phyloP scores from a whole-genome alignment of 768 basidiomycete species.

The Collybiopsis luxurians region DNA sequence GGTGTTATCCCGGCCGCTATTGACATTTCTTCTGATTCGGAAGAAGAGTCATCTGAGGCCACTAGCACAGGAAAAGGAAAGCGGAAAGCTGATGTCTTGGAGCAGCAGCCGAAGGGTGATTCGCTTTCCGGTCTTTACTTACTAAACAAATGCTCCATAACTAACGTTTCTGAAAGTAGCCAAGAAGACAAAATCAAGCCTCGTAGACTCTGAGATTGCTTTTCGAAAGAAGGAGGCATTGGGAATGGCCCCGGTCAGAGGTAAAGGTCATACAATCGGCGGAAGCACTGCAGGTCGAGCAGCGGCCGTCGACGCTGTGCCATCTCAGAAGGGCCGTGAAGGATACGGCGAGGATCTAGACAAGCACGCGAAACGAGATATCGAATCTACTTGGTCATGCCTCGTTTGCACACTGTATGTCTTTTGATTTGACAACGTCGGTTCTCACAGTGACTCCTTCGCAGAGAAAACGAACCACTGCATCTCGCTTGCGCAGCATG shows the following conservation, averaged over 20 bases:
- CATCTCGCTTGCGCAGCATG: slow-evolving; percentile 67
- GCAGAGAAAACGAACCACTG: slow-evolving; percentile 48
- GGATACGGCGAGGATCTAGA: no score
- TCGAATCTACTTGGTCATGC: slow-evolving; percentile 39
- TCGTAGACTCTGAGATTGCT: slow-evolving; percentile 42
- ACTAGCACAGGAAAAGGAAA: background rate
- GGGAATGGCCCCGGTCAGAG: slow-evolving; percentile 35
- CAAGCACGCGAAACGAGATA: no score
- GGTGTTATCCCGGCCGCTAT: slow-evolving; percentile 19
- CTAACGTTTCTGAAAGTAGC: background rate
- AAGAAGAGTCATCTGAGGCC: slow-evolving; percentile 7
- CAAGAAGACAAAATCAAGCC: background rate
- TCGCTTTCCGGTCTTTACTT: background rate
- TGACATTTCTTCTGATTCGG: slow-evolving; percentile 26
- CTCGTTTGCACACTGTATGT: slow-evolving; percentile 64
- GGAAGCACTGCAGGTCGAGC: background rate
- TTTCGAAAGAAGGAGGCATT: slow-evolving; percentile 41
- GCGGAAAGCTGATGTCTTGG: background rate
- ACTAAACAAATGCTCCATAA: background rate
- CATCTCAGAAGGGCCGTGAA: slow-evolving; percentile 21
- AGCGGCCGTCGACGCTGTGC: background rate
- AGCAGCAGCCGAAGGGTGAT: background rate
- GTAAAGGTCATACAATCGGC: slow-evolving; percentile 23
- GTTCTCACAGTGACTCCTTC: slow-evolving; percentile 1
- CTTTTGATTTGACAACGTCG: background rate